Conservation (phyloP, 805 yeast genomes). For the Isabelozyma heimii region DNA sequence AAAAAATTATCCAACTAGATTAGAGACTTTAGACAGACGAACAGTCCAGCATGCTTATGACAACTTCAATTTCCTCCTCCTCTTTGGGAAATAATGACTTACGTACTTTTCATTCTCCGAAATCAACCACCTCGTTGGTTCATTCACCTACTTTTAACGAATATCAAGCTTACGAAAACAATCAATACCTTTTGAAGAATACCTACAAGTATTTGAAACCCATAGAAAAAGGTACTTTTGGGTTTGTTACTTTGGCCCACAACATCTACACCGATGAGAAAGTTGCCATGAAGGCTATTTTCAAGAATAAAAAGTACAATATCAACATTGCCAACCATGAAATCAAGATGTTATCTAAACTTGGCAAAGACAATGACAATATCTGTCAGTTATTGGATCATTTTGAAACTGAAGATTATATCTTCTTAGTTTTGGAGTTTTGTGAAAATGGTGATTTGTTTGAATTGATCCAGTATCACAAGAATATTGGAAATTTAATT, state of each 20-base stretch:
- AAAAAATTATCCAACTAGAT: background rate
- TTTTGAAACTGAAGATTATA: conserved; percentile 52
- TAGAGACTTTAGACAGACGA: background rate
- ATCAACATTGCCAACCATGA: conserved; percentile 54
- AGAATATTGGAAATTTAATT: background rate
- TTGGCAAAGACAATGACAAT: conserved; percentile 44
- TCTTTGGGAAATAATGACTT: background rate
- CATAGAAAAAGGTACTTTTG: conserved; percentile 61
- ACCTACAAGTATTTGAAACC: conserved; percentile 42
- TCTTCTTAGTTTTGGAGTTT: conserved; percentile 62
- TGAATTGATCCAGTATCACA: conserved; percentile 44
- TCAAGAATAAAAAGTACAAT: conserved; percentile 41
- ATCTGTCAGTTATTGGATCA: conserved; percentile 58
- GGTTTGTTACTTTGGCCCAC: conserved; percentile 54
- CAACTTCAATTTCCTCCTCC: background rate
- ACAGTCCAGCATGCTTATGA: background rate
- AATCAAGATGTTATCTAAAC: conserved; percentile 37
- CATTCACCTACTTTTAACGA: conserved; percentile 2
- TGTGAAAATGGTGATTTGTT: conserved; percentile 67
- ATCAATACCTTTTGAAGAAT: conserved; percentile 16
- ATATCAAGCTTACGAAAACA: conserved; percentile 11
- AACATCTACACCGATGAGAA: conserved; percentile 27
- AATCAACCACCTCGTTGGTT: background rate
- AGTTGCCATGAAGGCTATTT: conserved; percentile 58
- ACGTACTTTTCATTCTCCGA: background rate